Evolutionary conservation across 352 stramenopile genomes (phyloP).

Genomic region (Phytophthora colocasiae): DNA sequence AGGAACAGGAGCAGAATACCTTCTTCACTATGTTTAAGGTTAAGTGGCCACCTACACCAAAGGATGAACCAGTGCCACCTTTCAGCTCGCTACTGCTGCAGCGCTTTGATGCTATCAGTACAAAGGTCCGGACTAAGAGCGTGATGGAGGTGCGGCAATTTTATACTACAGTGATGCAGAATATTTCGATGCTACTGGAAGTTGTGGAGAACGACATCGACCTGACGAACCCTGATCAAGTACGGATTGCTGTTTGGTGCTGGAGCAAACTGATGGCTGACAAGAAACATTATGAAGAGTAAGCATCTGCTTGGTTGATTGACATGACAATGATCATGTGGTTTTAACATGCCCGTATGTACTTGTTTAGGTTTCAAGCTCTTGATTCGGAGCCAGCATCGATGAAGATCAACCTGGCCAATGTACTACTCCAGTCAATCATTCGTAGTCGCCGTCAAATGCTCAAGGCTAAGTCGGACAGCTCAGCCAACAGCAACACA

Average conservation of each 20-base stretch:
- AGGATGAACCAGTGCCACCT: conserved; percentile 18
- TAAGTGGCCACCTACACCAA: conserved; percentile 56
- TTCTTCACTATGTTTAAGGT: conserved; percentile 78
- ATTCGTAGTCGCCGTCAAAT: conserved; percentile 79
- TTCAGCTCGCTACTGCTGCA: conserved; percentile 60
- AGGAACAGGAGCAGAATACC: conserved; percentile 62
- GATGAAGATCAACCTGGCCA: conserved; percentile 47
- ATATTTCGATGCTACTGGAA: conserved; percentile 53
- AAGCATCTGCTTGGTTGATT: conserved; percentile 1
- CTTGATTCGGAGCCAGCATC: conserved; percentile 35
- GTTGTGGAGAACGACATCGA: conserved; percentile 66
- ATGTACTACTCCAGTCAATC: conserved; percentile 69
- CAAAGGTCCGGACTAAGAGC: conserved; percentile 67
- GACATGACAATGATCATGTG: neutral
- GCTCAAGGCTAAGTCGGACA: conserved; percentile 68
- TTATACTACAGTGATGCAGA: conserved; percentile 59
- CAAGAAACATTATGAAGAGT: conserved; percentile 50
- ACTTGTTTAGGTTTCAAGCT: conserved; percentile 40
- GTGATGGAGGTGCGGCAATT: conserved; percentile 68
- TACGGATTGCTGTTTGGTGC: conserved; percentile 79
- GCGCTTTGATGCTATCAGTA: conserved; percentile 69
- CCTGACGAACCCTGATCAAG: conserved; percentile 67
- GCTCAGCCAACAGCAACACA: conserved; percentile 12
- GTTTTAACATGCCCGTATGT: conserved; percentile 24
- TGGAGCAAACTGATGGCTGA: conserved; percentile 70